phyloP scores from a whole-genome alignment of 2,329 filamentous ascomycete species.

The Stagonosporopsis cucurbitacearum region DNA sequence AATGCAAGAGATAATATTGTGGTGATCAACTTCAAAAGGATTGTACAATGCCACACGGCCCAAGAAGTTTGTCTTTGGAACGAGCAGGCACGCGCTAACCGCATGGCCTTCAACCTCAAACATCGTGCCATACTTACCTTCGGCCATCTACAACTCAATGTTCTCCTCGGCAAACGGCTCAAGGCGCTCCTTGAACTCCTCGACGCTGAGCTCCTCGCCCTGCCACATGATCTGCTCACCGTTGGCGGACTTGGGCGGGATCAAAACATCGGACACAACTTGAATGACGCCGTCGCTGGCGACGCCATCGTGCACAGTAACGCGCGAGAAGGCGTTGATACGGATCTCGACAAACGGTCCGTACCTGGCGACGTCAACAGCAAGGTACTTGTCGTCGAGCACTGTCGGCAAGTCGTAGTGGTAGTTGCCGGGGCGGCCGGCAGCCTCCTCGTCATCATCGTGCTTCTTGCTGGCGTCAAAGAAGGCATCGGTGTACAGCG shows the following conservation, averaged over 20 bases:
- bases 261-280: constrained; percentile 72
- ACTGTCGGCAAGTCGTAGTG: constrained; percentile 77
- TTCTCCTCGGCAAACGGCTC: constrained; percentile 42
- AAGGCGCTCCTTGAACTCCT: constrained; percentile 65
- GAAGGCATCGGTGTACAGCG: constrained; percentile 83
- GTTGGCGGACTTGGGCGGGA: constrained; percentile 69
- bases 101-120: constrained; percentile 5
- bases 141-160: constrained; percentile 37
- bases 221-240: constrained; percentile 46
- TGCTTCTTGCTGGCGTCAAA: constrained; percentile 60
- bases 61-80: neutral
- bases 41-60: constrained; percentile 11
- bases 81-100: constrained; percentile 5
- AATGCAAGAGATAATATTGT: neutral
- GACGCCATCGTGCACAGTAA: constrained; percentile 72
- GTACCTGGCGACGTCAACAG: constrained; percentile 73
- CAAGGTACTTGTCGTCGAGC: constrained; percentile 68
- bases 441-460: constrained; percentile 27
- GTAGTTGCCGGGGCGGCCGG: constrained; percentile 53
- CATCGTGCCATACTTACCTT: neutral
- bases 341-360: constrained; percentile 74
- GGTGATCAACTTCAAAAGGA: constrained; percentile 3
- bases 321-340: constrained; percentile 74
- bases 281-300: constrained; percentile 85
- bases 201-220: constrained; percentile 62